Evolutionary conservation across 441 rosid species (phyloP), one percentile per base, ranked within the genome.

Genomic region (Populus hybrid): DNA sequence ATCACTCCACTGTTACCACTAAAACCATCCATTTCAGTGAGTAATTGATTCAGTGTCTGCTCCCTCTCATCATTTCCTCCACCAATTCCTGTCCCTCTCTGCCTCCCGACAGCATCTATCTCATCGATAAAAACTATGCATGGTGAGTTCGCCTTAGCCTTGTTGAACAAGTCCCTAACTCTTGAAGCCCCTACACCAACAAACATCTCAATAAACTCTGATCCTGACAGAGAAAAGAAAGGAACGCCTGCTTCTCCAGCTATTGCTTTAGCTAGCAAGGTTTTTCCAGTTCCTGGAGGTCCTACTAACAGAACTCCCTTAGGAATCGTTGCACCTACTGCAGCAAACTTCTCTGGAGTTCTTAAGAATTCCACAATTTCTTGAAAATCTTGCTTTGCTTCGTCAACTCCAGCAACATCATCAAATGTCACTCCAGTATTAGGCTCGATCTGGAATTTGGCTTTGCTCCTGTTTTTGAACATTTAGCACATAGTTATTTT

Each of bases 1-100:
- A 91, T 88, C 69, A 91, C 95, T 74, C 96, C 95, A 40, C 84
- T 88, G 10, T 91, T 84, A 16, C 92, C 95, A 11, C 86, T 78
- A 75, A 89, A 93, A 59, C 96, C 95, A 69, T 93, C 93, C 93
- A 91, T 88, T 83, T 91, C 96, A 14, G 93, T 88, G 12, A 93
- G 87, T 84, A 93, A 82, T 78, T 93, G 93, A 80, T 93, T 93
- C 14, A 91, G 77, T 20, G 97, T 93, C 70, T 90, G 96, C 78
- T 93, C 97, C 85, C 95, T 86, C 76, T 91, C 95, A 81, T 93
- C 95, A 80, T 93, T 93, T 75, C 96, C 96, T 77, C 97, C 96
- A 50, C 97, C 97, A 75, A 91, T 86, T 34, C 97, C 92, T 10
- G 95, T 90, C 26, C 95, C 95, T 86, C 95, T 88, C 73, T 87